Base-by-base conservation (phyloP, 345 rosid genomes). In the Euphorbia lathyris region DNA sequence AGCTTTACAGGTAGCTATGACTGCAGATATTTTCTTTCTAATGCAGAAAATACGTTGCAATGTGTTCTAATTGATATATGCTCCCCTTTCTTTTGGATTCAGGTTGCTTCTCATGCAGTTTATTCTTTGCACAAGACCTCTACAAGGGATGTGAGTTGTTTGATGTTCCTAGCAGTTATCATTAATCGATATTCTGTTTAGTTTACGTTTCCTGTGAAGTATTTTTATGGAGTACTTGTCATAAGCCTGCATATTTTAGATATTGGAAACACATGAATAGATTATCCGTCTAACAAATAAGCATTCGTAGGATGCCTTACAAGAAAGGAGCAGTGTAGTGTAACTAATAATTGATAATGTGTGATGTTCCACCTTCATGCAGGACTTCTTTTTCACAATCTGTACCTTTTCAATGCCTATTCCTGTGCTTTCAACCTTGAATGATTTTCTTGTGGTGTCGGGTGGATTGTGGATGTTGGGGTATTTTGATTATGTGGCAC, bases 71-170 rank as follows among this genome's bases (percentile, higher is more conserved):
- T 32, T 70, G 57, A 43, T 45, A 11, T 29, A 12, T 52, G 5
- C 60, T 19, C n/a, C 8, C 48, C 22, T 36, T 6, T 55, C 8
- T 71, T 13, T 72, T 25, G 50, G 58, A 68, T 45, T 55, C 83
- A 93, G 98, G 83, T 88, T 57, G 96, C 99, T 59, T 85, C 93
- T 71, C 72, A 67, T 72, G 96, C 97, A 8, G 97, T 92, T 74
- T 95, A 95, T 84, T 95, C 99, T 25, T 84, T 95, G 91, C 99
- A 95, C 75, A 95, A 95, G 79, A 90, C 97, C 58, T 90, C 99
- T 27, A 95, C 99, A 22, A 91, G 99, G 85, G 99, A 95, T 47
- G 98, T 91, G 79, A 84, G 81, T 69, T 29, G 19, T 73, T 50
- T 65, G 61, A 62, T 63, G 50, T 16, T 26, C 58, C 29, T 59